Conservation (phyloP, 2,329 filamentous ascomycete species). For the Fusarium decemcellulare region DNA sequence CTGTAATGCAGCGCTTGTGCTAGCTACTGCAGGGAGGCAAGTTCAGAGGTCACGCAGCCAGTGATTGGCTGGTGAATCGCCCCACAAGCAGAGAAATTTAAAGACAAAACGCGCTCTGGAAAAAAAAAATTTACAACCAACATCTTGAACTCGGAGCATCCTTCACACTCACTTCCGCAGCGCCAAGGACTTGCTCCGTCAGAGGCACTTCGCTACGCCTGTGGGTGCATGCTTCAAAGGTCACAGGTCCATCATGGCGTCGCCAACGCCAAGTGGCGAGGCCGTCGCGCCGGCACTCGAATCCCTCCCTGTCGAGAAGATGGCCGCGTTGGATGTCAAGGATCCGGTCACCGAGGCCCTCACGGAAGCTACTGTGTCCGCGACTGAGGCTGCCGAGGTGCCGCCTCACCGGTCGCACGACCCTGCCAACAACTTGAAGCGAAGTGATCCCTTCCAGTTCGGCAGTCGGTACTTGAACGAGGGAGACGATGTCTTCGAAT, state of each 20-base stretch:
- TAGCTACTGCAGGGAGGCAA: too few relatives aligned
- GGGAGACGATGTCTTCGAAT: slow-evolving; percentile 92
- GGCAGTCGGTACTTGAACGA: slow-evolving; percentile 88
- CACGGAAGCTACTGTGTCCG: slow-evolving; percentile 26
- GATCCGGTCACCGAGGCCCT: slow-evolving; percentile 38
- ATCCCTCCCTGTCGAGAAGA: slow-evolving; percentile 37
- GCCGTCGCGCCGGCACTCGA: slow-evolving; percentile 34
- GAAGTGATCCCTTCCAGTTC: slow-evolving; percentile 94
- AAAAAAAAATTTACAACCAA: slow-evolving; percentile 33
- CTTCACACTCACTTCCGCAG: slow-evolving; percentile 37
- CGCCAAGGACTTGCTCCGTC: slow-evolving; percentile 31
- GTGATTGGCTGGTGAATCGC: neutral
- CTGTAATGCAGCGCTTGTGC: too few relatives aligned
- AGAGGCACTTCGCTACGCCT: slow-evolving; percentile 37
- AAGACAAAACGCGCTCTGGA: slow-evolving; percentile 41
- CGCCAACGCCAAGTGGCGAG: slow-evolving; percentile 42
- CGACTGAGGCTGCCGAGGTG: slow-evolving; percentile 46
- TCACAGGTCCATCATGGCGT: slow-evolving; percentile 41
- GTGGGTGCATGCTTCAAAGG: slow-evolving; percentile 45
- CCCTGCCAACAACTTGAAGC: slow-evolving; percentile 82
- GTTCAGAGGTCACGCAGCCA: too few relatives aligned
- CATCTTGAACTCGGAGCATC: slow-evolving; percentile 28
- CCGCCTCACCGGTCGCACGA: slow-evolving; percentile 79
- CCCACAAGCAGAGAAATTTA: slow-evolving; percentile 35
- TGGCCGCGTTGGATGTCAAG: slow-evolving; percentile 47